Percentiles rank a stretch among this genome's conserved stretches.
These are phyloP conservation scores for Candida andamanensis DNA, from an alignment of 805 yeast species.

Conservation along the genomic window DNA sequence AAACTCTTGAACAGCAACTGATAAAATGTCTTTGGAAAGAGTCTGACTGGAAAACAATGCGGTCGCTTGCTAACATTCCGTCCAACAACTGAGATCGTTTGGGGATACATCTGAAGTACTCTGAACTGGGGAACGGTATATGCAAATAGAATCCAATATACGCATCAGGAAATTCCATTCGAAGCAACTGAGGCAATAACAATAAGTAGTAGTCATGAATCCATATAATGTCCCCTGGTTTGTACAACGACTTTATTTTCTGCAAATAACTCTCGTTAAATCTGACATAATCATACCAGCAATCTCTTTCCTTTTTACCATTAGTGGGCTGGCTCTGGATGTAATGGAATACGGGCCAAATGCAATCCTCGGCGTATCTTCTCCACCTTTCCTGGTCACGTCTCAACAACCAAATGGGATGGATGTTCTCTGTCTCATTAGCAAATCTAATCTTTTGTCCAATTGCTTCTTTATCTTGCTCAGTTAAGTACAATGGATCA, in stretches of 20 bases:
- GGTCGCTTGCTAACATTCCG: slow-evolving; percentile 88
- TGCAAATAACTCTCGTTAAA: slow-evolving; percentile 89
- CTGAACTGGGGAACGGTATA: slow-evolving; percentile 93
- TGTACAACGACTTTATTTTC: slow-evolving; percentile 64
- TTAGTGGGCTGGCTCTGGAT: slow-evolving; percentile 73
- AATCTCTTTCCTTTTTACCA: slow-evolving; percentile 60
- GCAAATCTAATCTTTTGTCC: slow-evolving; percentile 44
- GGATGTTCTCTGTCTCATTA: slow-evolving; percentile 49
- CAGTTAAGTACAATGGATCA: slow-evolving; percentile 59
- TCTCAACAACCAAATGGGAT: slow-evolving; percentile 85
- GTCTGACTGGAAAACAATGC: slow-evolving; percentile 79
- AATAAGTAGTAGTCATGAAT: slow-evolving; percentile 85
- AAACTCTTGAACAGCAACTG: slow-evolving; percentile 80
- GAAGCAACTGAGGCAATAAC: slow-evolving; percentile 73
- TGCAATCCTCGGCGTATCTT: slow-evolving; percentile 77
- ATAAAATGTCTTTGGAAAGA: slow-evolving; percentile 88
- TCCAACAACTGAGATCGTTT: slow-evolving; percentile 77
- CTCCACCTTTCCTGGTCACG: slow-evolving; percentile 83
- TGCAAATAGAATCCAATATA: slow-evolving; percentile 77
- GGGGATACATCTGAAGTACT: slow-evolving; percentile 84
- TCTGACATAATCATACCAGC: slow-evolving; percentile 85
- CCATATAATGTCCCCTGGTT: slow-evolving; percentile 90
- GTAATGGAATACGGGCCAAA: slow-evolving; percentile 96
- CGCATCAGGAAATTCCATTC: slow-evolving; percentile 72
- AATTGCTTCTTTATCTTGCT: slow-evolving; percentile 48